Base-by-base conservation (phyloP, 345 rosid genomes). In the Anastatica hierochuntica region DNA sequence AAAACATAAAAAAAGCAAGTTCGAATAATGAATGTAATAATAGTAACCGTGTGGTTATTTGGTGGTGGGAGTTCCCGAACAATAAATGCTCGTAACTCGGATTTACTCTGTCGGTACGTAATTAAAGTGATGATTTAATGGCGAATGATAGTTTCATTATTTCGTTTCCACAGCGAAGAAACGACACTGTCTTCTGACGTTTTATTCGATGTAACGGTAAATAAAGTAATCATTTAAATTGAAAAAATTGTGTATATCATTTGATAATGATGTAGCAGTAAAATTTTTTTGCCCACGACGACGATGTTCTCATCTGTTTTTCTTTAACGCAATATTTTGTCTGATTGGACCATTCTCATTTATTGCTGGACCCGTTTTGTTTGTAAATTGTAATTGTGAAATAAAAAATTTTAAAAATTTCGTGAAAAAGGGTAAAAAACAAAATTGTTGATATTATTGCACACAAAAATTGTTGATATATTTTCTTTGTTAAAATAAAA, bases 231-330 rank as follows among this genome's bases (percentile, higher is more conserved):
- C n/a, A n/a, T n/a, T n/a, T n/a, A n/a, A n/a, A n/a, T n/a, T n/a
- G n/a, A n/a, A n/a, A n/a, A n/a, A n/a, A n/a, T n/a, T n/a, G n/a
- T n/a, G n/a, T 19, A 26, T 43, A 67, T 67, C 40, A 60, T 60
- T 67, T 53, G 40, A 39, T 53, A 53, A 67, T 67, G 51, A 67
- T 67, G n/a, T n/a, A n/a, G n/a, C n/a, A n/a, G 45, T 34, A 31
- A 17, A 11, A 12, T 11, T 21, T 21, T 41, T 26, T 11, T 7
- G 16, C 17, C 8, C 27, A 9, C 21, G 18, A 20, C 17, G 53
- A 36, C 31, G 1, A 31, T 31, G 35, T 4, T 30, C 7, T 5
- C 8, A 14, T 30, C 16, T 26, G 18, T 57, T 31, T 57, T 26
- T 40, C 14, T 24, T 13, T 39, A 14, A 43, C 46, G 53, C 33